phyloP scores from a whole-genome alignment of 371 early-diverging fungal genomes.

The Apophysomyces ossiformis region DNA sequence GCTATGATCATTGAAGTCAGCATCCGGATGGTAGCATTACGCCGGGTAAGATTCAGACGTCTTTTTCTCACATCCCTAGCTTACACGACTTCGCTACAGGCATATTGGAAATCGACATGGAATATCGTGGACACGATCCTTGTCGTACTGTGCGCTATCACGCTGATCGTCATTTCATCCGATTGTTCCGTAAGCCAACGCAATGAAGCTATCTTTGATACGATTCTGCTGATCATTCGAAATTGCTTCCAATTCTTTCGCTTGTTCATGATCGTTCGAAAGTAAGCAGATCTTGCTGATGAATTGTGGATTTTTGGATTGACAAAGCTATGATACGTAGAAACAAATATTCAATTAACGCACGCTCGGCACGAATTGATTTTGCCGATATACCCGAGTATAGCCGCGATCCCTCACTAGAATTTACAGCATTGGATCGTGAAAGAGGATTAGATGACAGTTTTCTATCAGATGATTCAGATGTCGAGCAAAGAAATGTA shows the following conservation, averaged over 20 bases:
- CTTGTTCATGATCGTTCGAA: constrained; percentile 71
- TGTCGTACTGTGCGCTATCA: constrained; percentile 69
- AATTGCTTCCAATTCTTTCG: constrained; percentile 74
- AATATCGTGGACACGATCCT: constrained; percentile 74
- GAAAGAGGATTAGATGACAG: constrained; percentile 43
- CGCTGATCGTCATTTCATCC: constrained; percentile 66
- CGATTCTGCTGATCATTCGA: constrained; percentile 69
- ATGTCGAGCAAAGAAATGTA: constrained; percentile 34
- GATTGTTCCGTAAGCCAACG: constrained; percentile 65
- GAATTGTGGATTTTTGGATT: not conserved
- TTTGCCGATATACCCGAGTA: constrained; percentile 43
- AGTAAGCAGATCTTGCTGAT: constrained; percentile 46
- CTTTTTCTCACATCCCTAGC: not conserved
- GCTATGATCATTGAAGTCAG: constrained; percentile 79
- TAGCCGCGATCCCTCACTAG: constrained; percentile 38
- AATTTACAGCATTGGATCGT: constrained; percentile 43
- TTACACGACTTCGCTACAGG: constrained; percentile 33
- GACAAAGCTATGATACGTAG: constrained; percentile 20
- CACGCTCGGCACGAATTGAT: constrained; percentile 50
- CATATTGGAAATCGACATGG: constrained; percentile 76
- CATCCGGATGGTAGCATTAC: constrained; percentile 69
- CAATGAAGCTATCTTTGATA: constrained; percentile 73
- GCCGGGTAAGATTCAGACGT: constrained; percentile 55
- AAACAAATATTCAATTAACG: constrained; percentile 49
- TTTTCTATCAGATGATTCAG: constrained; percentile 47